Percentiles rank a stretch among this genome's conserved stretches.
Evolutionary conservation across 495 filamentous ascomycete species (phyloP).

Genomic region (Podospora conica): DNA sequence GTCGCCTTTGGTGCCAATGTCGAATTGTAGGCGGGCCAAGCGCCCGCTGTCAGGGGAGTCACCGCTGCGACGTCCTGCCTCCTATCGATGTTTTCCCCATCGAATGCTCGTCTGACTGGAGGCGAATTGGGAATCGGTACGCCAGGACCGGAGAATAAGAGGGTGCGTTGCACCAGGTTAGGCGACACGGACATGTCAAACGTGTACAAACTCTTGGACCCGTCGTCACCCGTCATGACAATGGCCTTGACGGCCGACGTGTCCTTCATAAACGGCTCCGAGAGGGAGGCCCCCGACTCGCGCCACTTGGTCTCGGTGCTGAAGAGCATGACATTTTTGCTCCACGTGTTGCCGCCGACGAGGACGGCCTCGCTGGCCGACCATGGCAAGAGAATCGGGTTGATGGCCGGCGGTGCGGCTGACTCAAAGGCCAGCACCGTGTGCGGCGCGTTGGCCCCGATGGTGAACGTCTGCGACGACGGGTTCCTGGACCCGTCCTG

Average conservation of each 20-base stretch:
- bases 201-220: constrained; percentile 72
- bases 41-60: constrained; percentile 40
- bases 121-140: constrained; percentile 39
- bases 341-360: constrained; percentile 64
- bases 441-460: constrained; percentile 57
- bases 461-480: constrained; percentile 70
- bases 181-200: constrained; percentile 74
- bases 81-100: constrained; percentile 20
- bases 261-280: constrained; percentile 50
- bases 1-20: constrained; percentile 59
- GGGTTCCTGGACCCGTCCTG: constrained; percentile 47
- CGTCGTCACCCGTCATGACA: constrained; percentile 64
- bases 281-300: constrained; percentile 54
- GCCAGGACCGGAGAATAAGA: constrained; percentile 44
- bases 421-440: constrained; percentile 48
- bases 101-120: constrained; percentile 22
- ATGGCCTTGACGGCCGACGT: constrained; percentile 48
- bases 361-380: constrained; percentile 63
- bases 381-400: constrained; percentile 74
- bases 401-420: constrained; percentile 53
- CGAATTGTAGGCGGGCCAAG: constrained; percentile 74
- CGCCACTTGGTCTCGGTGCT: constrained; percentile 50
- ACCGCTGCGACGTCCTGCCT: constrained; percentile 16
- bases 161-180: constrained; percentile 65
- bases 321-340: constrained; percentile 64